Evolutionary conservation across 2,329 filamentous ascomycete genomes (phyloP), one percentile per base, ranked within the genome.

Genomic region (Claviceps cyperi): DNA sequence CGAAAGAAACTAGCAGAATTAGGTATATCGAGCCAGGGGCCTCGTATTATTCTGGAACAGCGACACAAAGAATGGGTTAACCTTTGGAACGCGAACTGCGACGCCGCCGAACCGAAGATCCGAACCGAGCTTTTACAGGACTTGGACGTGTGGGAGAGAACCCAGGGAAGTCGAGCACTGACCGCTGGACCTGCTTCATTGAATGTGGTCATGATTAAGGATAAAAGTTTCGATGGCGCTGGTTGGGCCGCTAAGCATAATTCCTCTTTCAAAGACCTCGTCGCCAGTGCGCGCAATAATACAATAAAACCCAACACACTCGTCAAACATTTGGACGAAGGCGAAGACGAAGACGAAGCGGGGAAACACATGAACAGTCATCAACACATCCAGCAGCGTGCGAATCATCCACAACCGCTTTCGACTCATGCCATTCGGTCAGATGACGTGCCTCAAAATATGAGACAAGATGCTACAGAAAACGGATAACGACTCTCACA

Each of bases 41-140:
- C 75, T 0, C 83, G 83, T 44, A 69, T 75, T 44, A 72, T 90
- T 1, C 71, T 97, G 49, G 84, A 91, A 62, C 78, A 76, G 56
- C 78, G 94, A 17, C 90, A 97, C 60, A 86, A 79, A 22, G 92
- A 98, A 65, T 98, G 90, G 90, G 76, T 92, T 48, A 96, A 92
- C 38, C 69, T 98, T 17, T 96, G 88, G 84, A 98, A 98, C 64
- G 86, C 94, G 11, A 98, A 98, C 62, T 95, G 89, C 66, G 92
- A 98, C 65, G 84, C 90, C 2, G 77, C 77, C 37, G 71, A 72
- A 1, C 88, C 88, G 0, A 85, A 84, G 61, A 72, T 73, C 11
- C 87, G 86, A 55, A 61, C 68, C 6, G 83, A 92, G 51, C 66
- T 98, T 4, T 66, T 94, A 15, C 78, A 77, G 14, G 91, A 97